Conservation (phyloP, 1,284 basidiomycete genomes). For the Austropuccinia psidii region DNA sequence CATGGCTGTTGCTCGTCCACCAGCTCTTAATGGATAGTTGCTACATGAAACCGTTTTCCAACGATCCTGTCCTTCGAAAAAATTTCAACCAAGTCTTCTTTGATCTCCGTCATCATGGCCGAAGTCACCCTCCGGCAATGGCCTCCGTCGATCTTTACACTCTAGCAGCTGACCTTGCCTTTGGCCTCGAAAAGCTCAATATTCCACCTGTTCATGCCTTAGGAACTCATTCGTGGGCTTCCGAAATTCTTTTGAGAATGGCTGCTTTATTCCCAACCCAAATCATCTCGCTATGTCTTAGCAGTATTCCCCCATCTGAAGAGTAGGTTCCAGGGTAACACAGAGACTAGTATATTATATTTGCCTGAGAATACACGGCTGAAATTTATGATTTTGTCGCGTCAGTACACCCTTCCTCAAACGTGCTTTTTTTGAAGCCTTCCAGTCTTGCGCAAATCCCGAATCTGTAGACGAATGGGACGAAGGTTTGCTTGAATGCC, state of each 20-base stretch:
- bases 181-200: not conserved
- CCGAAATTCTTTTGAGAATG: conserved; percentile 16
- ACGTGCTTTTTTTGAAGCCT: conserved; percentile 19
- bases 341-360: not conserved
- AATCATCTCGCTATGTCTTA: conserved; percentile 3
- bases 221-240: not conserved
- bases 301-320: not conserved
- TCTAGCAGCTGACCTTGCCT: conserved; percentile 14
- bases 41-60: not conserved
- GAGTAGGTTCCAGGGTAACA: not conserved
- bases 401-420: not conserved
- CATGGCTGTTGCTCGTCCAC: conserved; percentile 23
- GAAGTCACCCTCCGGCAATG: not conserved
- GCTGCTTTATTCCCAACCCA: not conserved
- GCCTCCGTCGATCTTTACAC: not conserved
- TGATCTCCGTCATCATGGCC: conserved; percentile 10
- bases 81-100: conserved; percentile 12
- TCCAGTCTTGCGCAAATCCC: not conserved
- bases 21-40: conserved; percentile 4
- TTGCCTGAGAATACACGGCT: not conserved
- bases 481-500: not conserved
- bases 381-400: not conserved
- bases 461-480: conserved; percentile 27
- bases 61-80: not conserved
- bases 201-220: conserved; percentile 8